phyloP scores from a whole-genome alignment of 352 stramenopile genomes.

The Globisporangium perplexum region DNA sequence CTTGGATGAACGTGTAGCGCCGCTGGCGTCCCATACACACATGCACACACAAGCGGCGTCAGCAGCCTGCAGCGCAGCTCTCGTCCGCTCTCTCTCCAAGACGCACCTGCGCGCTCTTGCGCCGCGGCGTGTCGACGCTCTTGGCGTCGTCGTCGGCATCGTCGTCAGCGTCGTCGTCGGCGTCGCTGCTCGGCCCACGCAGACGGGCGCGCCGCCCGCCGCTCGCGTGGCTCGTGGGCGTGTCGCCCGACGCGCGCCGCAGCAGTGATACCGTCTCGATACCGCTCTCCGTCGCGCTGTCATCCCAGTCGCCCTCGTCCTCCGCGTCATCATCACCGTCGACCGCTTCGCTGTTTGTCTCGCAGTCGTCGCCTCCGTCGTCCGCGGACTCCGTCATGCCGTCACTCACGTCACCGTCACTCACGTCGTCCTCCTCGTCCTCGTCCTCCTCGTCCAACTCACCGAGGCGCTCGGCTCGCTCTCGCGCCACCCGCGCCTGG shows the following conservation, averaged over 20 bases:
- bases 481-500: conserved; percentile 19
- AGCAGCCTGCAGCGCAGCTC: too few relatives aligned
- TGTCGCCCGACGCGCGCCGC: conserved; percentile 1
- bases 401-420: conserved; percentile 5
- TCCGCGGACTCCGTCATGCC: conserved; percentile 6
- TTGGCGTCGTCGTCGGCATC: conserved; percentile 5
- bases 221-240: not conserved
- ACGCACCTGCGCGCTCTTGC: conserved; percentile 3
- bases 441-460: conserved; percentile 17
- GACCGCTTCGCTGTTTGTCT: conserved; percentile 12
- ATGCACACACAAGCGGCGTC: too few relatives aligned
- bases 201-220: not conserved
- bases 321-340: not conserved
- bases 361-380: conserved; percentile 7
- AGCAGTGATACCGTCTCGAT: conserved; percentile 16
- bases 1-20: conserved; percentile 10
- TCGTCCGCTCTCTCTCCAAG: not conserved
- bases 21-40: not conserved
- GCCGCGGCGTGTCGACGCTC: not conserved
- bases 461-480: conserved; percentile 10
- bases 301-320: conserved; percentile 10
- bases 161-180: too few relatives aligned
- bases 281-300: conserved; percentile 13
- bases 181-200: conserved; percentile 5
- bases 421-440: conserved; percentile 8